Conservation (phyloP, 257 asterid species). For the Petrea volubilis region DNA sequence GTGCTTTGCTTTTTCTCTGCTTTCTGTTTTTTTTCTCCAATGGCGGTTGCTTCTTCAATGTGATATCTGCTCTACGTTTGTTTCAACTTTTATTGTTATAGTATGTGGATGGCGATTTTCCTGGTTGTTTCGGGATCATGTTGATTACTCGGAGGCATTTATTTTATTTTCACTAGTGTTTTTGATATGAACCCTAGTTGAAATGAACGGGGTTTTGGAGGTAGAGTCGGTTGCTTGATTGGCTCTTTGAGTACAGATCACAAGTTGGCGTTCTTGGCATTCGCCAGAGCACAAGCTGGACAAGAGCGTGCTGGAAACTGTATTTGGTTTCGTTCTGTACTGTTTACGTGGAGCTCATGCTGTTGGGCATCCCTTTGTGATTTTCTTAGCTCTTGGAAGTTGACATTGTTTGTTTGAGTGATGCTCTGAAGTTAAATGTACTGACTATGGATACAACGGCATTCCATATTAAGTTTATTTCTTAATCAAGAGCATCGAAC, state of each 20-base stretch:
- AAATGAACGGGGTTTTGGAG: neutral
- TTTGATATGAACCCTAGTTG: slow-evolving; percentile 14
- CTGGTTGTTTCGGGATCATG: neutral
- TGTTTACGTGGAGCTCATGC: neutral
- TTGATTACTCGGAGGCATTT: neutral
- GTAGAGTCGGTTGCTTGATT: slow-evolving; percentile 18
- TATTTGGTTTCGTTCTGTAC: neutral
- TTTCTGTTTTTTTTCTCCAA: neutral
- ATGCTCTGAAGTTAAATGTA: neutral
- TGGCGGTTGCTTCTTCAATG: slow-evolving; percentile 6
- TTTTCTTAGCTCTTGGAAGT: neutral
- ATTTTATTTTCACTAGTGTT: neutral
- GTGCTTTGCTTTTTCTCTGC: slow-evolving; percentile 28
- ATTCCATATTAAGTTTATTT: neutral
- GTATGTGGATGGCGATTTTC: neutral
- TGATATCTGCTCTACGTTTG: slow-evolving; percentile 1
- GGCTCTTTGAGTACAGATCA: neutral
- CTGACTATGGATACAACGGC: neutral
- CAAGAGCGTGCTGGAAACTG: neutral
- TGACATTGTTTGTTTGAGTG: neutral
- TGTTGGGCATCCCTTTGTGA: neutral
- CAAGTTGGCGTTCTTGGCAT: slow-evolving; percentile 3
- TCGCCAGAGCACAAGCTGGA: slow-evolving; percentile 9
- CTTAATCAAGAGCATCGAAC: neutral
- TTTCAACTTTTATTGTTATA: neutral